Evolutionary conservation across 106 monocot genomes (phyloP), one percentile per base, ranked within the genome.

Genomic region (Acorus calamus): DNA sequence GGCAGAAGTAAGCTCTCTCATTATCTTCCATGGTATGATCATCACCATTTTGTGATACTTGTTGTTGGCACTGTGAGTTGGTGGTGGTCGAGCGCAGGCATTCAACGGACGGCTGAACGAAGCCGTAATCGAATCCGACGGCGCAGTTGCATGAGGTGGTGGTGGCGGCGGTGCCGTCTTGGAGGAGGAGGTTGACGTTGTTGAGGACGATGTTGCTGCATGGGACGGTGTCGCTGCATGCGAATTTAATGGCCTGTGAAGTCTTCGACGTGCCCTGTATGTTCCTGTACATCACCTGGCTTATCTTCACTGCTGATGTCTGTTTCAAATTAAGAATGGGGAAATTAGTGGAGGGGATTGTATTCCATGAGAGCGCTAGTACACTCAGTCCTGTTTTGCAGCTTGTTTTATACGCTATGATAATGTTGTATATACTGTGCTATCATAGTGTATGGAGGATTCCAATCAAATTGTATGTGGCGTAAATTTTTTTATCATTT

Each of bases 101-200:
- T 49, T 83, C 83, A 8, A 83, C 96, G 6, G 77, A 63, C 11
- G 96, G 96, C 43, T 51, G 63, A 6, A 98, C 96, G 41, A 61
- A 61, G 4, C 96, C 96, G 9, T 76, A 83, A 66, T 78, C 85
- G 43, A 92, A 80, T 41, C 49, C 64, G 2, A 8, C 6, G 7
- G 50, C 64, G 52, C 52, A 50, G 5, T 2, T 11, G 41, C 64
- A 64, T 0, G 14, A 62, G 46, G 92, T 28, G 3, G 47, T 14
- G 2, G 8, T 11, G 8, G 3, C 49, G 1, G 50, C 42, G 7
- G 0, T 4, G 4, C 11, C 28, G 7, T 7, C 41, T 0, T 4
- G 7, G 3, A 28, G 13, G 7, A 4, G 28, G 28, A 64, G 14
- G 49, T 51, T 28, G 7, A 64, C 64, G 4, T 14, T 50, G 11